Percentiles rank a stretch among this genome's conserved stretches.
phyloP scores from a whole-genome alignment of 23 red algal genomes.

The Gracilaria caudata region DNA sequence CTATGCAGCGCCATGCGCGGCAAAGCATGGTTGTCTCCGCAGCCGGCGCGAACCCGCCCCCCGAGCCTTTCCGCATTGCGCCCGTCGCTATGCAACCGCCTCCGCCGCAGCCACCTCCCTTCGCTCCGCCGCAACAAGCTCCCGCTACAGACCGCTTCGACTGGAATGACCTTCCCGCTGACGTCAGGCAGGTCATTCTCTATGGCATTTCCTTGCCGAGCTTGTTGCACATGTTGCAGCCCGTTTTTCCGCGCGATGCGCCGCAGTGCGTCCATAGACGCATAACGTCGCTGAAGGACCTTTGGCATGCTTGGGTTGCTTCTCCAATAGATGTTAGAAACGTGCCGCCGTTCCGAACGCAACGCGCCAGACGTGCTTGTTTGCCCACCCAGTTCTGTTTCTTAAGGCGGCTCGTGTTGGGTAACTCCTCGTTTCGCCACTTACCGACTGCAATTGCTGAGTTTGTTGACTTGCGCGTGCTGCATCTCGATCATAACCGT shows the following conservation, averaged over 20 bases:
- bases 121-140: neutral
- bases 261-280: neutral
- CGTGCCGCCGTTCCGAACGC: slow-evolving; percentile 31
- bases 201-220: neutral
- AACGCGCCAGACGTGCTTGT: neutral
- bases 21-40: neutral
- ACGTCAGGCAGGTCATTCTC: slow-evolving; percentile 13
- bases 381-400: slow-evolving; percentile 32
- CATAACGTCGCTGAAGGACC: neutral
- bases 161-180: slow-evolving; percentile 8
- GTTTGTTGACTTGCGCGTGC: slow-evolving; percentile 13
- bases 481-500: slow-evolving; percentile 37
- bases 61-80: neutral
- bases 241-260: slow-evolving; percentile 9
- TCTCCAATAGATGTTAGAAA: slow-evolving; percentile 32
- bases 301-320: slow-evolving; percentile 20
- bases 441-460: slow-evolving; percentile 23
- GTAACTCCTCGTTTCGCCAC: neutral
- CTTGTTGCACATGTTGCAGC: neutral
- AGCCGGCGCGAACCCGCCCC: neutral
- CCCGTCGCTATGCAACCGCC: neutral
- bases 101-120: neutral
- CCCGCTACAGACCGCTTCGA: neutral
- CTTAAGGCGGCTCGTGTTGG: slow-evolving; percentile 44
- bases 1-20: too few relatives aligned